Evolutionary conservation across 108 stramenopile species (phyloP).

Genomic region (Pseudonitzschia delicatissima): DNA sequence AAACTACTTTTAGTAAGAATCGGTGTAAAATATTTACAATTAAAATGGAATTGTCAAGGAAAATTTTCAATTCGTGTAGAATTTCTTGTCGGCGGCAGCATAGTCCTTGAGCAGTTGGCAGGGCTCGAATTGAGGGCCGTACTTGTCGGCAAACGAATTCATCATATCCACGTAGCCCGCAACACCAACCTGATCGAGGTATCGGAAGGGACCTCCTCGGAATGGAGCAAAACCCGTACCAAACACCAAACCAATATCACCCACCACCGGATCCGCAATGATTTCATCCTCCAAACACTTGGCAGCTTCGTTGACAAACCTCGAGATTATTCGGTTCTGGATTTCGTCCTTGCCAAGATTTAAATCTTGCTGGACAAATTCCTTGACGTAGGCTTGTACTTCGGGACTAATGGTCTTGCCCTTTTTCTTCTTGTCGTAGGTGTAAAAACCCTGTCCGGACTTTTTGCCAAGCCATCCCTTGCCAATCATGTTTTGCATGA

Average conservation of each 20-base stretch:
- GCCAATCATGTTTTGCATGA: slow-evolving; percentile 94
- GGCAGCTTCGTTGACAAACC: slow-evolving; percentile 98
- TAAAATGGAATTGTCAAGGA: no score
- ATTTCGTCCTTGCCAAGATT: slow-evolving; percentile 82
- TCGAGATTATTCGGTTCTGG: slow-evolving; percentile 91
- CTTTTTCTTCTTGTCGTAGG: slow-evolving; percentile 82
- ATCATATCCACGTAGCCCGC: slow-evolving; percentile 88
- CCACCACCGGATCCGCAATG: slow-evolving; percentile 93
- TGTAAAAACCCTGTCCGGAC: slow-evolving; percentile 96
- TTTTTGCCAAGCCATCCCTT: slow-evolving; percentile 97
- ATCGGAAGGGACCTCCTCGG: slow-evolving; percentile 98
- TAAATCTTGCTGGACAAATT: slow-evolving; percentile 59
- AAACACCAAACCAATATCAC: slow-evolving; percentile 98
- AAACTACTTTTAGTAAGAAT: no score
- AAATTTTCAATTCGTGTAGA: slow-evolving; percentile 54
- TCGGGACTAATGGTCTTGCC: slow-evolving; percentile 90
- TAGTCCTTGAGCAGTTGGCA: slow-evolving; percentile 95
- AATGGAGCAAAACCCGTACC: slow-evolving; percentile 99
- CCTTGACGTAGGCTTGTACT: slow-evolving; percentile 65
- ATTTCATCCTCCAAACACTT: slow-evolving; percentile 98
- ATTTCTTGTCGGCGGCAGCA: slow-evolving; percentile 92
- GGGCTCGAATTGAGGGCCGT: slow-evolving; percentile 97
- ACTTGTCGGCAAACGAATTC: slow-evolving; percentile 89
- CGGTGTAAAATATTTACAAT: no score
- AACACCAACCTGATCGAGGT: slow-evolving; percentile 91